phyloP scores from a whole-genome alignment of 208 protist species.

The Angomonas ambiguus region DNA sequence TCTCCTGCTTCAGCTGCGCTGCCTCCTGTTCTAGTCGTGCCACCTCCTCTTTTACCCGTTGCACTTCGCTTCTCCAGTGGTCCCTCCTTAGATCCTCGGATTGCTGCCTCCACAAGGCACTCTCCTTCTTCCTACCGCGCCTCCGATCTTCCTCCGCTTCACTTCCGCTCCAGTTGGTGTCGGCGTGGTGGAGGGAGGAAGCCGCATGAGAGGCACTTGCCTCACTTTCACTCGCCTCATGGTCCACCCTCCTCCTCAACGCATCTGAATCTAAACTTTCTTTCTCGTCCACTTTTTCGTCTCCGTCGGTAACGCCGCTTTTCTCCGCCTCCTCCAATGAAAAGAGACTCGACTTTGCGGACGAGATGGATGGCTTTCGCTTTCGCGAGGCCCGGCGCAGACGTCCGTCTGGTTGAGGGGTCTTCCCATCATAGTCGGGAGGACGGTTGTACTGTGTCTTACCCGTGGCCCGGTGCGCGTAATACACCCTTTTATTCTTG shows the following conservation, averaged over 20 bases:
- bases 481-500: constrained; percentile 41
- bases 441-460: constrained; percentile 54
- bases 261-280: too few species aligned
- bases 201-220: background rate
- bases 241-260: too few species aligned
- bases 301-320: background rate
- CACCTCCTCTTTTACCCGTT: background rate
- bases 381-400: background rate
- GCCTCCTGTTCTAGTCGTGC: background rate
- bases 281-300: too few species aligned
- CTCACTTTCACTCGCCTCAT: background rate
- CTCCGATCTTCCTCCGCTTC: background rate
- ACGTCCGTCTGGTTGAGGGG: background rate
- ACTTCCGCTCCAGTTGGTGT: background rate
- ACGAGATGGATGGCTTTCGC: background rate
- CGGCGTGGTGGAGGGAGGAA: background rate
- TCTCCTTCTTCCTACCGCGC: background rate
- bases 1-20: background rate
- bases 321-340: background rate
- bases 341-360: background rate
- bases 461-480: constrained; percentile 29
- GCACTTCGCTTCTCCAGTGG: background rate
- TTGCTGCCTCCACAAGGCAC: background rate
- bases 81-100: too few species aligned
- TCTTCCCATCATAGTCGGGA: constrained; percentile 40